phyloP scores from a whole-genome alignment of 2,329 filamentous ascomycete species.

The Remersonia thermophila region DNA sequence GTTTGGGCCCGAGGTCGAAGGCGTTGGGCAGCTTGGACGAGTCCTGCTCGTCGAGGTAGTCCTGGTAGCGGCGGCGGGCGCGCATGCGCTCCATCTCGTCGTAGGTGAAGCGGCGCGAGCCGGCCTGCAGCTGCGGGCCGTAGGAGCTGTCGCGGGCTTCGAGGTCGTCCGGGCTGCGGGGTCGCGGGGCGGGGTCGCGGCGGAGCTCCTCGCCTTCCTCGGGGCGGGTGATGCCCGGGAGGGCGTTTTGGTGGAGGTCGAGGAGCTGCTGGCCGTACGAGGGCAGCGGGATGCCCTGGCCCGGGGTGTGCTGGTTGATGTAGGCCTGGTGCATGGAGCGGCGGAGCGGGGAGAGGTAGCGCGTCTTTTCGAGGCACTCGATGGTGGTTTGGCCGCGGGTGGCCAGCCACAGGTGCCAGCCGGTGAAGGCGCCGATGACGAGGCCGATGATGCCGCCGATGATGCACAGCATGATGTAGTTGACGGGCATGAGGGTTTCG shows the following conservation, averaged over 20 bases:
- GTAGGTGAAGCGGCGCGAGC: slow-evolving; percentile 38
- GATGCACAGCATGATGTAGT: slow-evolving; percentile 79
- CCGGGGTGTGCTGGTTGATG: slow-evolving; percentile 39
- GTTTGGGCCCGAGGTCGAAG: slow-evolving; percentile 77
- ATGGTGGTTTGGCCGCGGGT: slow-evolving; percentile 80
- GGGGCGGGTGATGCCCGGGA: slow-evolving; percentile 66
- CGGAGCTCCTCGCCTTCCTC: slow-evolving; percentile 63
- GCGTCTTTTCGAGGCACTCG: slow-evolving; percentile 88
- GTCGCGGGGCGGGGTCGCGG: slow-evolving; percentile 5
- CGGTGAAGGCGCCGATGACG: slow-evolving; percentile 78
- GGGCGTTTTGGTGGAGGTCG: slow-evolving; percentile 69
- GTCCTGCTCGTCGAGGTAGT: slow-evolving; percentile 83
- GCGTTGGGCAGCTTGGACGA: slow-evolving; percentile 80
- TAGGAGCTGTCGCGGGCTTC: slow-evolving; percentile 6
- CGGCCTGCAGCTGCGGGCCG: slow-evolving; percentile 15
- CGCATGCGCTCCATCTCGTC: slow-evolving; percentile 43
- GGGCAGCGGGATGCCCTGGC: slow-evolving; percentile 38
- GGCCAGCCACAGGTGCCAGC: slow-evolving; percentile 81
- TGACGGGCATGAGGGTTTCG: slow-evolving; percentile 72
- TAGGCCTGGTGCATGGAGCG: slow-evolving; percentile 56
- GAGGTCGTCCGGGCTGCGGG: slow-evolving; percentile 1
- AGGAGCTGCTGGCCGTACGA: slow-evolving; percentile 60
- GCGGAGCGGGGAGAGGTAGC: slow-evolving; percentile 74
- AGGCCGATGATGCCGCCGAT: slow-evolving; percentile 83
- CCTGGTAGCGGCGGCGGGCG: slow-evolving; percentile 43